A percentile compares a stretch with the other conserved stretches of the same genome.
These are phyloP conservation scores for Dendrothele bispora DNA, from an alignment of 768 basidiomycete genomes.

Conservation along the genomic window DNA sequence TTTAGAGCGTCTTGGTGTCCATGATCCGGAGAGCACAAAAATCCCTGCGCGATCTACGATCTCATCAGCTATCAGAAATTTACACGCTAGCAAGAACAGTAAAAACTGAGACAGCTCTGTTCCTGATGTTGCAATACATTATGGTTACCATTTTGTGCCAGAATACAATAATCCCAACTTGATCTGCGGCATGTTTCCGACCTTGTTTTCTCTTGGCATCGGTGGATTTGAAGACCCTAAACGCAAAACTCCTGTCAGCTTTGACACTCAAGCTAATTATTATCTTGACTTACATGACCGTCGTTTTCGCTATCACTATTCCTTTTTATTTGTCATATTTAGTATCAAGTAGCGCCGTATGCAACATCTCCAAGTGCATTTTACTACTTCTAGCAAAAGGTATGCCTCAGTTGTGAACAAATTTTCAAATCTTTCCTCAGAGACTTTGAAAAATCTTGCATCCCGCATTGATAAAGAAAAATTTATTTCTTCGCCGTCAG, in stretches of 20 bases:
- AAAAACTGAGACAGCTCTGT: too few species aligned
- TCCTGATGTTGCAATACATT: background rate
- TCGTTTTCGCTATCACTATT: background rate
- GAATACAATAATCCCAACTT: conserved; percentile 10
- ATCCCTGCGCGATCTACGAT: background rate
- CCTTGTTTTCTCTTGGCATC: conserved; percentile 3
- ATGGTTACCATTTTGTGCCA: background rate
- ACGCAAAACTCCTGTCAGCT: conserved; percentile 2
- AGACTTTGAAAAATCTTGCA: background rate
- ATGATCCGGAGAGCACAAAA: background rate
- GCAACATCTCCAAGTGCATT: background rate
- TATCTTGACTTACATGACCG: background rate
- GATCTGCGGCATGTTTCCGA: conserved; percentile 4
- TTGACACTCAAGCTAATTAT: background rate
- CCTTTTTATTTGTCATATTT: background rate
- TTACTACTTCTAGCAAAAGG: background rate
- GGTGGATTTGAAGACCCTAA: conserved; percentile 9
- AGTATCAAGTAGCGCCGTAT: too few species aligned
- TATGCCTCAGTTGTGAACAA: background rate
- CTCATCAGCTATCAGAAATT: background rate
- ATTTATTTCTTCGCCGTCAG: background rate
- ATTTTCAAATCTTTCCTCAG: background rate
- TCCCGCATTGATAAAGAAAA: background rate
- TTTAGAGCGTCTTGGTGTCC: background rate
- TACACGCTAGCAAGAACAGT: too few species aligned